Percentiles rank a stretch among this genome's conserved stretches.
Evolutionary conservation across 2,329 filamentous ascomycete species (phyloP).

Genomic region (Penicillium sp.): DNA sequence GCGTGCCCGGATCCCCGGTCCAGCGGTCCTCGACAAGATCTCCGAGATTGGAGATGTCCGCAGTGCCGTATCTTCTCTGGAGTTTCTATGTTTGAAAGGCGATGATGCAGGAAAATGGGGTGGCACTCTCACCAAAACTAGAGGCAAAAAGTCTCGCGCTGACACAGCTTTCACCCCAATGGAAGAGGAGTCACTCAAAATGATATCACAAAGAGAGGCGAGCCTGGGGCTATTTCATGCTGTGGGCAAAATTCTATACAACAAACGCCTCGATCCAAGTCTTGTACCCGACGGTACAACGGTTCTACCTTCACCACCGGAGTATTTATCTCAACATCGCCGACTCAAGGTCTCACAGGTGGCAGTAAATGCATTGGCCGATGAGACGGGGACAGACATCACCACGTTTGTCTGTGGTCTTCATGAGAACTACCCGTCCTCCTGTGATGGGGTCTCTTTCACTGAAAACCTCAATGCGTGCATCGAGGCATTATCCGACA

Average conservation of each 20-base stretch:
- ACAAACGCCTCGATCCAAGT: slow-evolving; percentile 70
- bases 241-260: slow-evolving; percentile 93
- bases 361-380: slow-evolving; percentile 72
- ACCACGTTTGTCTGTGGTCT: slow-evolving; percentile 85
- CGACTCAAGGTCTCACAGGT: slow-evolving; percentile 66
- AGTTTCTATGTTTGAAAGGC: slow-evolving; percentile 85
- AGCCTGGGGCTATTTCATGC: slow-evolving; percentile 95
- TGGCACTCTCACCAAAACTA: slow-evolving; percentile 68
- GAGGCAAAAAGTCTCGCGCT: slow-evolving; percentile 60
- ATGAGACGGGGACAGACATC: slow-evolving; percentile 90
- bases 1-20: slow-evolving; percentile 72
- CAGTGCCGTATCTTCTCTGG: slow-evolving; percentile 85
- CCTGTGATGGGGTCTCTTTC: slow-evolving; percentile 67
- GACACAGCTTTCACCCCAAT: slow-evolving; percentile 61
- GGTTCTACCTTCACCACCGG: slow-evolving; percentile 57
- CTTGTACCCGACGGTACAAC: slow-evolving; percentile 36
- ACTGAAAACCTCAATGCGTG: slow-evolving; percentile 81
- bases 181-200: slow-evolving; percentile 75
- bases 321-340: slow-evolving; percentile 57
- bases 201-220: slow-evolving; percentile 82
- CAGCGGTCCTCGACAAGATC: slow-evolving; percentile 72
- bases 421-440: slow-evolving; percentile 90
- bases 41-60: slow-evolving; percentile 89
- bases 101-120: slow-evolving; percentile 74
- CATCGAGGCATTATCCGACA: slow-evolving; percentile 81